phyloP scores from a whole-genome alignment of 352 stramenopile genomes.

The Phytophthora podocarpi region DNA sequence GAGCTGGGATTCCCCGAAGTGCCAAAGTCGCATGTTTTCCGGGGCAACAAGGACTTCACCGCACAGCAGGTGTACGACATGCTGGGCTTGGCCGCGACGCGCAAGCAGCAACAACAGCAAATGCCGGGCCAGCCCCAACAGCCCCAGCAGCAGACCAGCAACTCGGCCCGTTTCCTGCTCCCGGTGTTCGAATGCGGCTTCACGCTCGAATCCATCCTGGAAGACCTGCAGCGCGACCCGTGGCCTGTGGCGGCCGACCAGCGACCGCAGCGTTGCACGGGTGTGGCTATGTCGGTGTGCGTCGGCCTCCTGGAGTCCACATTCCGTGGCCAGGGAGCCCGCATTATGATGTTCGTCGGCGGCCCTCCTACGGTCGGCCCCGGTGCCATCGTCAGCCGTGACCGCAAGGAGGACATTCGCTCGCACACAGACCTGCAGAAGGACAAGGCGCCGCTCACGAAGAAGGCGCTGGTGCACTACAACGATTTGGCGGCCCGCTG shows the following conservation, averaged over 20 bases:
- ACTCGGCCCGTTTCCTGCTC: slow-evolving; percentile 94
- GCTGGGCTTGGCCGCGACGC: slow-evolving; percentile 89
- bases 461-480: slow-evolving; percentile 97
- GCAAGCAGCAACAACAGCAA: slow-evolving; percentile 54
- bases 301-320: slow-evolving; percentile 96
- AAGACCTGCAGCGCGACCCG: slow-evolving; percentile 97
- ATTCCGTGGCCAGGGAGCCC: slow-evolving; percentile 93
- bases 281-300: slow-evolving; percentile 96
- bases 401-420: slow-evolving; percentile 98
- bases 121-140: slow-evolving; percentile 61
- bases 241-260: slow-evolving; percentile 98
- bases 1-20: slow-evolving; percentile 97
- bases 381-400: slow-evolving; percentile 94
- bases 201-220: slow-evolving; percentile 97
- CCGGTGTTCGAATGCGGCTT: slow-evolving; percentile 97
- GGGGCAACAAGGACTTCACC: slow-evolving; percentile 98
- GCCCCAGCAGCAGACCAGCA: slow-evolving; percentile 80
- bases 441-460: slow-evolving; percentile 93
- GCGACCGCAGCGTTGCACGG: slow-evolving; percentile 95
- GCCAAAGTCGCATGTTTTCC: slow-evolving; percentile 98
- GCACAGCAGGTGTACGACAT: slow-evolving; percentile 96
- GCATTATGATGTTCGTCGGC: slow-evolving; percentile 99
- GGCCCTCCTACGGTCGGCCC: slow-evolving; percentile 97
- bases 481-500: slow-evolving; percentile 93
- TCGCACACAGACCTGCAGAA: slow-evolving; percentile 96